These are phyloP conservation scores for Botrytis fragariae DNA, from an alignment of 2,329 filamentous ascomycete genomes.

Conservation along the genomic window DNA sequence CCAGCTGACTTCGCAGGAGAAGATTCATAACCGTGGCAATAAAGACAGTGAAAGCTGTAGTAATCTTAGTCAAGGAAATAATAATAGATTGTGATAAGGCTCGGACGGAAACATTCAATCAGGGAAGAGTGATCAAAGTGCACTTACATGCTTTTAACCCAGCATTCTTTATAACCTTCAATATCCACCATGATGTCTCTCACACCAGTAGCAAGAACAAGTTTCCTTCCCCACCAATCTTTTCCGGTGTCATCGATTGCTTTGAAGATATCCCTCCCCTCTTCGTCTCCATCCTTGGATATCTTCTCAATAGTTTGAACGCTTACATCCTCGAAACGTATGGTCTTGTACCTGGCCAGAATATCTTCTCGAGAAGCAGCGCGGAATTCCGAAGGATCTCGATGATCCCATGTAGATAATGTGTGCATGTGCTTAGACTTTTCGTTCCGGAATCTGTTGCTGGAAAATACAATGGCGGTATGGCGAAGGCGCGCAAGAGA, in stretches of 20 bases:
- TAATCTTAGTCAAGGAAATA: too few relatives aligned
- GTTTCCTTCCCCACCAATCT: slow-evolving; percentile 49
- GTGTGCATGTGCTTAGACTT: slow-evolving; percentile 34
- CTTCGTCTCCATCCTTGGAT: too few relatives aligned
- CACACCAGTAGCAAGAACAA: slow-evolving; percentile 56
- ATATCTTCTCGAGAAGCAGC: not conserved
- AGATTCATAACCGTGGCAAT: slow-evolving; percentile 14
- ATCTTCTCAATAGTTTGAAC: too few relatives aligned
- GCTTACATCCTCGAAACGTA: slow-evolving; percentile 34
- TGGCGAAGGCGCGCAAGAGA: slow-evolving; percentile 42
- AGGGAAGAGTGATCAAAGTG: too few relatives aligned
- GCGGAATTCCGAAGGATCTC: not conserved
- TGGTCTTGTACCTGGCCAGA: slow-evolving; percentile 39
- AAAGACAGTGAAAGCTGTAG: slow-evolving; percentile 14
- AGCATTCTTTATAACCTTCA: slow-evolving; percentile 54
- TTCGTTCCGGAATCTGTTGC: slow-evolving; percentile 44
- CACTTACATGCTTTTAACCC: slow-evolving; percentile 18
- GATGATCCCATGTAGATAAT: slow-evolving; percentile 2
- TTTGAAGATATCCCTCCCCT: slow-evolving; percentile 36
- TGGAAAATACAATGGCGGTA: slow-evolving; percentile 46
- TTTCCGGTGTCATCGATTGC: slow-evolving; percentile 44
- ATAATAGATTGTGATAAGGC: too few relatives aligned
- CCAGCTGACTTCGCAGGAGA: not conserved
- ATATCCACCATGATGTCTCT: slow-evolving; percentile 51
- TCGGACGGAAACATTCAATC: too few relatives aligned